phyloP scores from a whole-genome alignment of 1,284 basidiomycete genomes.

The Golubevia sp. region DNA sequence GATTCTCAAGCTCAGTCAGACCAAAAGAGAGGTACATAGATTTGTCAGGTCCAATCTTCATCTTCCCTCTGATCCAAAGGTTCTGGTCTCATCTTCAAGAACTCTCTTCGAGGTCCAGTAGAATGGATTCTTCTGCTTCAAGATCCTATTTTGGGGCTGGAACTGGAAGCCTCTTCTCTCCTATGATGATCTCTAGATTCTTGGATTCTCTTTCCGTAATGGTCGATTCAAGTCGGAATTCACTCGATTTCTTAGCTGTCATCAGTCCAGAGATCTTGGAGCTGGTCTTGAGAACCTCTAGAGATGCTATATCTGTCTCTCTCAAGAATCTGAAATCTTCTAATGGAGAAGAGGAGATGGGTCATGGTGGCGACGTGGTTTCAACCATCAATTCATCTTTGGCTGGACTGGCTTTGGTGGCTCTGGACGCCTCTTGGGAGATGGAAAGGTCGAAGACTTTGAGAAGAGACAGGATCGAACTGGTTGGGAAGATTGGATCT shows the following conservation, averaged over 20 bases:
- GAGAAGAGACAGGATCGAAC: too few species aligned
- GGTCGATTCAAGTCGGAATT: slow-evolving; percentile 77
- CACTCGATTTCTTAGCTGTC: slow-evolving; percentile 76
- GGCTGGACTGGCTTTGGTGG: too few species aligned
- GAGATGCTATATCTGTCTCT: too few species aligned
- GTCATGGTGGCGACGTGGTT: too few species aligned
- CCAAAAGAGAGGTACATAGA: not conserved
- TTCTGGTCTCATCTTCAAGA: slow-evolving; percentile 70
- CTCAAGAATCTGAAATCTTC: too few species aligned
- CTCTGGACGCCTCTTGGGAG: too few species aligned
- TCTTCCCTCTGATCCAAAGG: slow-evolving; percentile 82
- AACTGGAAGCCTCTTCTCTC: slow-evolving; percentile 75
- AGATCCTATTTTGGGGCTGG: not conserved
- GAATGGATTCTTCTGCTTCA: not conserved
- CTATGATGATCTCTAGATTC: slow-evolving; percentile 75
- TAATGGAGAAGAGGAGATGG: too few species aligned
- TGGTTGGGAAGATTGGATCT: too few species aligned
- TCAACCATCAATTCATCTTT: too few species aligned
- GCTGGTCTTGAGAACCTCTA: too few species aligned
- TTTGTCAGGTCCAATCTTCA: slow-evolving; percentile 25
- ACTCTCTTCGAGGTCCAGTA: not conserved
- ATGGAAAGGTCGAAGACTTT: too few species aligned
- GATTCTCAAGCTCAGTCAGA: not conserved
- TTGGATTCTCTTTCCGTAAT: slow-evolving; percentile 79
- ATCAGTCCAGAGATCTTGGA: slow-evolving; percentile 80